Evolutionary conservation across 2,329 filamentous ascomycete species (phyloP), one percentile per base, ranked within the genome.

Genomic region (Ascocoryne sarcoides): DNA sequence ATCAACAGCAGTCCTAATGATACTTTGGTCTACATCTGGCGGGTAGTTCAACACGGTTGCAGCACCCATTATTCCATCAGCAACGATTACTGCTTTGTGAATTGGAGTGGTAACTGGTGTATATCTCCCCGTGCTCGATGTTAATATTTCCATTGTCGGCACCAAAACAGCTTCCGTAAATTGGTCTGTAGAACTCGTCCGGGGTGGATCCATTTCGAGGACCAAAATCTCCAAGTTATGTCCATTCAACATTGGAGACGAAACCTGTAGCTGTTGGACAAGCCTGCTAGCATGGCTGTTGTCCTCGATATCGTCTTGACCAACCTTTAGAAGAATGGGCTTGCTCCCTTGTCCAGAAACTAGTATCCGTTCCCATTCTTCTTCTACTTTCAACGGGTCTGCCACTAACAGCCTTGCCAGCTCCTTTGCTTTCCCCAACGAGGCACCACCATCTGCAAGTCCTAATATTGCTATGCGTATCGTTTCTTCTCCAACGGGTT

Each of bases 71-170:
- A 94, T 64, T 0, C 86, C 88, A 36, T 84, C 73, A 0, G 78
- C 79, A 7, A 94, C 73, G 8, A 95, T 54, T 12, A 95, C 63
- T 1, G 82, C 77, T 57, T 81, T 84, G 58, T 96, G 90, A 1
- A 95, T 87, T 0, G 90, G 89, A 32, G 86, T 87, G 5, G 79
- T 76, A 31, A 92, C 70, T 12, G 79, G 73, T 10, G 79, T 78
- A 42, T 77, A 72, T 45, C 77, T 70, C 7, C 79, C 79, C 12
- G 75, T 76, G 45, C 70, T 71, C 10, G 82, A 79, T 4, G 69
- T 72, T 2, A 75, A 76, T 31, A 85, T 83, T 15, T 84, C 78
- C 23, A 94, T 72, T 0, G 71, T 71, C 2, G 88, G 88, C 14
- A 86, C 81, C n/a, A 95, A 70, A 10, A 89, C 67, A 0, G 76